Evolutionary conservation across 2,329 filamentous ascomycete species (phyloP).

Genomic region (Aspergillus piperis): DNA sequence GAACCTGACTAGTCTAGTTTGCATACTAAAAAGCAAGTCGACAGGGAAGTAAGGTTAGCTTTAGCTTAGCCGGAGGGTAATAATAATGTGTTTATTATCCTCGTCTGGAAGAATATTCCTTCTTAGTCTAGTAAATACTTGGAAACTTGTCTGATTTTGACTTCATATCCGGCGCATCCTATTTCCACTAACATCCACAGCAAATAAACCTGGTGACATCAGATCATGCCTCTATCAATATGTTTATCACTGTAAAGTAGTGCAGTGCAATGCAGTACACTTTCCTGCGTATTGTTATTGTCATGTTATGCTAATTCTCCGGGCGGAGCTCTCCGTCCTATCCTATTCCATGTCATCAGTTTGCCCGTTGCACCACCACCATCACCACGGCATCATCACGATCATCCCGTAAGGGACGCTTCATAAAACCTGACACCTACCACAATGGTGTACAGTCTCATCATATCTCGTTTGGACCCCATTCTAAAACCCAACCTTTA

Average conservation of each 20-base stretch:
- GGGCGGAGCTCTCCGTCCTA: background rate
- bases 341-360: background rate
- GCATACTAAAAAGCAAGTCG: too few species aligned
- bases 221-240: background rate
- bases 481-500: background rate
- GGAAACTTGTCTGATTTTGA: background rate
- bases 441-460: background rate
- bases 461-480: background rate
- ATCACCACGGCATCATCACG: background rate
- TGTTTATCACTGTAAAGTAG: too few species aligned
- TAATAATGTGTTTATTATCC: background rate
- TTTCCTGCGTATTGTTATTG: background rate
- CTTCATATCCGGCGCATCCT: background rate
- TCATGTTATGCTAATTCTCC: background rate
- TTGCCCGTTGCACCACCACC: background rate
- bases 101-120: background rate
- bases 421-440: background rate
- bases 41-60: conserved; percentile 2
- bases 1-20: conserved; percentile 1
- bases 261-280: background rate
- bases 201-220: background rate
- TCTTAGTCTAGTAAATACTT: background rate
- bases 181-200: background rate
- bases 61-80: too few species aligned
- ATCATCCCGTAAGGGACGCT: background rate